Percentiles rank a stretch among this genome's conserved stretches.
Conservation (phyloP, 495 filamentous ascomycete species). For the Usnea hakonensis region DNA sequence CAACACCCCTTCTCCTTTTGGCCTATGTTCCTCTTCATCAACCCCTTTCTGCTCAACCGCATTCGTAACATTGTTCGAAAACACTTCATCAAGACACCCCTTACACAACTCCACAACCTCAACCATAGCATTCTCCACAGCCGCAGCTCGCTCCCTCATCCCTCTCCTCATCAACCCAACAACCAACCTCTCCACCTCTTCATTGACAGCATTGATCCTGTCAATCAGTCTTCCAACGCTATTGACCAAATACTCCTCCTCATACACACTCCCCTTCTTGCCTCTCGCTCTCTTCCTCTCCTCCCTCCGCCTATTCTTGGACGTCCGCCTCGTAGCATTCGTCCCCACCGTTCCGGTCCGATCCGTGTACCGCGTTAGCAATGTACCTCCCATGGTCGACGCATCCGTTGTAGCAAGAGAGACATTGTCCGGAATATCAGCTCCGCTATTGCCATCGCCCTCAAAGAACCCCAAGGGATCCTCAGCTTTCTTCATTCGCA, state of each 20-base stretch:
- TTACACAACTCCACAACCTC: constrained; percentile 65
- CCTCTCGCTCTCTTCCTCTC: constrained; percentile 92
- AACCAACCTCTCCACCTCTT: constrained; percentile 64
- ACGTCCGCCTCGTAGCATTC: constrained; percentile 60
- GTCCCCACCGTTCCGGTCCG: constrained; percentile 56
- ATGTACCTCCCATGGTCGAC: constrained; percentile 58
- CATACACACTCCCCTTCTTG: constrained; percentile 93
- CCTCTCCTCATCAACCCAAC: constrained; percentile 64
- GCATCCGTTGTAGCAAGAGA: constrained; percentile 81
- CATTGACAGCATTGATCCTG: constrained; percentile 60
- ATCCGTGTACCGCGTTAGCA: constrained; percentile 90
- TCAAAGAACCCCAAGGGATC: constrained; percentile 77
- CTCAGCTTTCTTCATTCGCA: constrained; percentile 67
- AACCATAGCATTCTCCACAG: constrained; percentile 61
- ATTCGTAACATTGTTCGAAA: constrained; percentile 34
- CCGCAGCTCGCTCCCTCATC: constrained; percentile 80
- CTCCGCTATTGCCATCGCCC: constrained; percentile 47
- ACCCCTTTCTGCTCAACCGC: constrained; percentile 15
- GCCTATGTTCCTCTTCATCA: constrained; percentile 26
- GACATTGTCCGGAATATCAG: constrained; percentile 81
- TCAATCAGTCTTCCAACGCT: constrained; percentile 78
- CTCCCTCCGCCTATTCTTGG: constrained; percentile 74
- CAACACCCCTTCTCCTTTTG: constrained; percentile 33
- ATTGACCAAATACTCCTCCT: constrained; percentile 92
- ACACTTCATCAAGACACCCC: constrained; percentile 59